Percentiles rank a stretch among this genome's conserved stretches.
Evolutionary conservation across 2,329 filamentous ascomycete species (phyloP).

Genomic region (Fusarium buxicola): DNA sequence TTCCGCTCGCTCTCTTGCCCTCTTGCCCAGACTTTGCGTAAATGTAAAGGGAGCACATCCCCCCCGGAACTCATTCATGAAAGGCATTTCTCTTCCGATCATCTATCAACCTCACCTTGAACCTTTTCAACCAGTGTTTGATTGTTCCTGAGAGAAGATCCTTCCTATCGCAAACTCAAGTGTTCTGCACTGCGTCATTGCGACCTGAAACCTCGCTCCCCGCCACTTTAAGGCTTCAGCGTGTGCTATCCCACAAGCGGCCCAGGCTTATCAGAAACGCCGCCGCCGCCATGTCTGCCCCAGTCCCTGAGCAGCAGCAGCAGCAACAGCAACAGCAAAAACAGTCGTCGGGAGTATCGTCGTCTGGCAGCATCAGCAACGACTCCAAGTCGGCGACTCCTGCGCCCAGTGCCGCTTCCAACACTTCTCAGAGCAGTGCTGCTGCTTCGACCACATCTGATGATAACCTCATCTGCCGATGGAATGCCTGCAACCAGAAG

Average conservation of each 20-base stretch:
- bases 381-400: constrained; percentile 66
- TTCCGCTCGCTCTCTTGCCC: constrained; percentile 53
- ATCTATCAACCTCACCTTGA: constrained; percentile 26
- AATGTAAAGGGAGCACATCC: constrained; percentile 53
- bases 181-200: not conserved
- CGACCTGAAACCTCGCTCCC: not conserved
- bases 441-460: constrained; percentile 56
- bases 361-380: constrained; percentile 56
- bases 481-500: constrained; percentile 69
- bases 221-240: constrained; percentile 18
- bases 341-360: constrained; percentile 43
- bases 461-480: constrained; percentile 70
- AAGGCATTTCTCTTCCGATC: constrained; percentile 39
- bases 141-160: not conserved
- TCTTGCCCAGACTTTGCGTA: constrained; percentile 49
- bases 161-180: constrained; percentile 1
- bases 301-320: constrained; percentile 45
- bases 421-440: constrained; percentile 56
- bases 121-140: constrained; percentile 7
- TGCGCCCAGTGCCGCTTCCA: constrained; percentile 61
- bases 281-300: constrained; percentile 49
- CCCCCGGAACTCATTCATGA: constrained; percentile 45
- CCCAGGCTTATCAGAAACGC: constrained; percentile 39
- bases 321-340: constrained; percentile 41
- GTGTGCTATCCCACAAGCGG: constrained; percentile 19